Base-by-base conservation (phyloP, 257 asterid species). In the Salvia splendens region DNA sequence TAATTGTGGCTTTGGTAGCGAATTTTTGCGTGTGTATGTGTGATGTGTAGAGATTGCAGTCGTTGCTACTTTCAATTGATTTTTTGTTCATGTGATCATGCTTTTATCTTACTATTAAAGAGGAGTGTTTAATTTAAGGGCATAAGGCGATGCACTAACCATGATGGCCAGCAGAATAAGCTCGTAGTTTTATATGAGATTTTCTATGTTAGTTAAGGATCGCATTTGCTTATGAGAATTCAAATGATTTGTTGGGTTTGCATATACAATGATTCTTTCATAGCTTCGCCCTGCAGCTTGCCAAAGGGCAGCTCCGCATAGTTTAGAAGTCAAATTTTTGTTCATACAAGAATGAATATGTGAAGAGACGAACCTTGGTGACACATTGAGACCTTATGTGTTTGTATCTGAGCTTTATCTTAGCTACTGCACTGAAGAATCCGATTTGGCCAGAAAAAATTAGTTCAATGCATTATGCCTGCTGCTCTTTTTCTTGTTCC, bases 261-360 rank as follows among this genome's bases (percentile, higher is more conserved):
- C 16, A n/a, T 45, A n/a, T 40, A 61, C 35, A 20, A 8, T 17
- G 53, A 14, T 28, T 47, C 14, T 32, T 49, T 12, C 59, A 3
- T 41, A 30, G n/a, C 46, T 2, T 52, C 7, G n/a, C 36, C 14
- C 46, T n/a, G 5, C 14, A 12, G 47, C n/a, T 35, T 57, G 12
- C 35, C n/a, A 36, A 57, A 14, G 4, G 62, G 64, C 47, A 36
- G 48, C 9, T 7, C 33, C 6, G 42, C 24, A 15, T 10, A 15
- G 4, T 58, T 58, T 20, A 20, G 55, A n/a, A 42, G 33, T 60
- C 8, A 43, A 12, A 41, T 52, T 8, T 17, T 42, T 51, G 58
- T 60, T 43, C 46, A 64, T 73, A 57, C 57, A 32, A 43, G 51
- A 43, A 45, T 40, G 20, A 50, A 61, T 67, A 64, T 42, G 16